Base-by-base conservation (phyloP, 2,329 filamentous ascomycete species). In the Aspergillus amoenus region DNA sequence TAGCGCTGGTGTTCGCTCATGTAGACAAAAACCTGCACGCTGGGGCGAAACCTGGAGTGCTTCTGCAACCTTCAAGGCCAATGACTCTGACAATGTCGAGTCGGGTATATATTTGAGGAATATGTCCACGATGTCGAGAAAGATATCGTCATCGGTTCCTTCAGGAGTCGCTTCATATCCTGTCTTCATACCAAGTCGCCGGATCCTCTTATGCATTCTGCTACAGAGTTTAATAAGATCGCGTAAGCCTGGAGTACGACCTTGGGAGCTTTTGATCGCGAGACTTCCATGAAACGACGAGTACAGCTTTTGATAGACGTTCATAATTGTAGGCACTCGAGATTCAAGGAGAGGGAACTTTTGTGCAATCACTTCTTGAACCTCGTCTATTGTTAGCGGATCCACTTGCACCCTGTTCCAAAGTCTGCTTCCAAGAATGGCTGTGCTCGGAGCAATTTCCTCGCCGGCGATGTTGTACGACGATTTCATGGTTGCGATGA, bases 171-270 rank as follows among this genome's bases (percentile, higher is more conserved):
- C 81, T 70, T 94, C 89, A 18, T 84, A 81, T 11, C 86, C 85
- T 22, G 83, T 88, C 62, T 82, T 87, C 21, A 85, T 85, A 1
- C 86, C 84, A 15, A 77, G 60, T 30, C 66, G 70, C 55, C 81
- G 68, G 21, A 97, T 78, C 15, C 91, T 83, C 51, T 83, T 80
- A 50, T 87, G 81, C 21, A 97, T 79, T 58, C 94, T 85, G 46
- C 86, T 84, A 66, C 92, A 96, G 88, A 94, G 96, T 71, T 97
- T 97, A 55, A 99, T 80, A 9, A 99, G 79, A 72, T 97, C 94
- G 64, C 89, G 81, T 27, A 90, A 82, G 32, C 85, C 90, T 21
- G 87, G 80, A 30, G 85, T 82, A 57, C 88, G 83, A 24, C 72
- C 73, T 55, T 77, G 73, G 4, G 74, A 73, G 44, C 71, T 71